phyloP scores from a whole-genome alignment of 2,329 filamentous ascomycete species.

The Rutstroemia sp. region DNA sequence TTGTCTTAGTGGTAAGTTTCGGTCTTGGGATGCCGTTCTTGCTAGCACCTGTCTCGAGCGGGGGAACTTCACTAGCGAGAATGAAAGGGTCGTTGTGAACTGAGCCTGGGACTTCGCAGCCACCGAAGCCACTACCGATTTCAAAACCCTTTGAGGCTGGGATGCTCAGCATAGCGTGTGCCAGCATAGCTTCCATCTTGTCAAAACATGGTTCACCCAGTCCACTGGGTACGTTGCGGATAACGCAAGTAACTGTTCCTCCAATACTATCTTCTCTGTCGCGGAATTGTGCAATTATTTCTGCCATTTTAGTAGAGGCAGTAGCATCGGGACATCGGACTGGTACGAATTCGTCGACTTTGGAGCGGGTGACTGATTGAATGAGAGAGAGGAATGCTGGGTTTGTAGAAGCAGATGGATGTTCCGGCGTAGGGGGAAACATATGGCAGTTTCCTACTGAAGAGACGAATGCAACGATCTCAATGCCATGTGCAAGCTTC shows the following conservation, averaged over 20 bases:
- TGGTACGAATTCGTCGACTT: slow-evolving; percentile 77
- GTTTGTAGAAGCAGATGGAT: slow-evolving; percentile 64
- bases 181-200: slow-evolving; percentile 87
- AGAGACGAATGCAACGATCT: slow-evolving; percentile 86
- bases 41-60: slow-evolving; percentile 39
- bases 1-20: slow-evolving; percentile 77
- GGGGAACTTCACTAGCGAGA: slow-evolving; percentile 35
- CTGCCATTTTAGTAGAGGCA: slow-evolving; percentile 64
- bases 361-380: slow-evolving; percentile 61
- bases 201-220: slow-evolving; percentile 93
- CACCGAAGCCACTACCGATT: slow-evolving; percentile 85
- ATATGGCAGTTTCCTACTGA: slow-evolving; percentile 76
- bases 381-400: slow-evolving; percentile 72
- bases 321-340: slow-evolving; percentile 74
- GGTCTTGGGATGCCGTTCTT: slow-evolving; percentile 44
- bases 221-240: slow-evolving; percentile 75
- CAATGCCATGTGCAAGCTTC: slow-evolving; percentile 68
- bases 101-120: slow-evolving; percentile 80
- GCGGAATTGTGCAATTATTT: slow-evolving; percentile 68
- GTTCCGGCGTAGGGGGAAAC: slow-evolving; percentile 61
- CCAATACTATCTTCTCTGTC: slow-evolving; percentile 84
- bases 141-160: slow-evolving; percentile 95
- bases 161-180: slow-evolving; percentile 90
- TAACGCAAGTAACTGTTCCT: slow-evolving; percentile 89
- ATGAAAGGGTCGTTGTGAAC: slow-evolving; percentile 87